Conservation (phyloP, 305 asterid genomes). For the Fraxinus nigra region DNA sequence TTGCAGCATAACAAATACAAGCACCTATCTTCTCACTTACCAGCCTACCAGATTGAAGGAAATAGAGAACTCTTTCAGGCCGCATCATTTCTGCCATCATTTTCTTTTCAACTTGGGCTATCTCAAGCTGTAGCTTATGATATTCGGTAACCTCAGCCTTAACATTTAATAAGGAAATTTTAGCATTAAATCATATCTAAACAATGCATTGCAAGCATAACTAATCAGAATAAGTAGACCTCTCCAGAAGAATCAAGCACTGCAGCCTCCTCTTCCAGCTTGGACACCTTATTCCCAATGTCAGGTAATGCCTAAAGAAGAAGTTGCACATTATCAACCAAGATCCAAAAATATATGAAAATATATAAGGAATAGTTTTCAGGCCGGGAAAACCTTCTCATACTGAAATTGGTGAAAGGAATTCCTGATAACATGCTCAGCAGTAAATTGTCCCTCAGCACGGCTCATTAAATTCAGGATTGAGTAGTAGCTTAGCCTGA, state of each 20-base stretch:
- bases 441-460: slow-evolving; percentile 96
- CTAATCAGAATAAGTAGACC: slow-evolving; percentile 42
- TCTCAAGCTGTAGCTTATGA: slow-evolving; percentile 79
- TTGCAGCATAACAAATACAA: slow-evolving; percentile 15
- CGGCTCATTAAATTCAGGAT: slow-evolving; percentile 95
- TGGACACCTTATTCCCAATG: slow-evolving; percentile 70
- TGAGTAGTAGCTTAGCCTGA: slow-evolving; percentile 94
- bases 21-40: slow-evolving; percentile 42
- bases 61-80: slow-evolving; percentile 85
- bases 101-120: slow-evolving; percentile 74
- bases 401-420: slow-evolving; percentile 97
- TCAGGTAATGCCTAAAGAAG: slow-evolving; percentile 80
- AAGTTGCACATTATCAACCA: slow-evolving; percentile 30
- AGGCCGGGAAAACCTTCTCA: slow-evolving; percentile 71
- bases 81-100: slow-evolving; percentile 86
- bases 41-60: slow-evolving; percentile 95
- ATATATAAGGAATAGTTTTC: slow-evolving; percentile 13
- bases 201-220: slow-evolving; percentile 19
- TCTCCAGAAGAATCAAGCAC: slow-evolving; percentile 91
- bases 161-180: slow-evolving; percentile 20
- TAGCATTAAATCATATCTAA: slow-evolving; percentile 11
- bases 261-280: slow-evolving; percentile 90
- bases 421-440: slow-evolving; percentile 94
- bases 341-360: slow-evolving; percentile 13
- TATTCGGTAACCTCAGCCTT: slow-evolving; percentile 90